These are phyloP conservation scores for Boletus subparvulus DNA, from an alignment of 768 basidiomycete genomes.

Conservation along the genomic window DNA sequence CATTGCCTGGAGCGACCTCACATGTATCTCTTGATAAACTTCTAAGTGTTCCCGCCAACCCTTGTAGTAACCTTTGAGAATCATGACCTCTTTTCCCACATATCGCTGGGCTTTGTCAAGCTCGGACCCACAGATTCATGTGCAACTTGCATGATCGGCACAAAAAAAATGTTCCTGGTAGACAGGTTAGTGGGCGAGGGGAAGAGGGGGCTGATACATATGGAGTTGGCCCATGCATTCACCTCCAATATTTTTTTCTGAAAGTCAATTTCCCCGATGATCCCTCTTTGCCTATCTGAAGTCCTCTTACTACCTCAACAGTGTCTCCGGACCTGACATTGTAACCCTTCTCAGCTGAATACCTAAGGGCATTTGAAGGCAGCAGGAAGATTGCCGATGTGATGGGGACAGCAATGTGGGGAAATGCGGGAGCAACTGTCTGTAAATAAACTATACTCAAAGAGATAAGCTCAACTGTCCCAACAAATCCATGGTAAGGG, in stretches of 20 bases:
- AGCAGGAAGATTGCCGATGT: neutral
- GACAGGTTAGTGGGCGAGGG: too few species aligned
- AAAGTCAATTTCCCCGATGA: neutral
- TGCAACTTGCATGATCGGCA: too few species aligned
- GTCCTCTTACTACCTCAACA: neutral
- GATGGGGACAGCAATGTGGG: neutral
- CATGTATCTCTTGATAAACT: too few species aligned
- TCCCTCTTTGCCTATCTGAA: neutral
- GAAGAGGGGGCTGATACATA: neutral
- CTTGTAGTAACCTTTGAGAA: too few species aligned
- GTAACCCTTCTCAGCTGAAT: neutral
- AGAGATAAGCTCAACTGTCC: neutral
- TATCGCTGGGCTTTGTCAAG: too few species aligned
- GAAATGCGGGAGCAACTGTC: neutral
- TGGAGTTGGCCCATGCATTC: neutral
- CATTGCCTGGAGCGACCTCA: too few species aligned
- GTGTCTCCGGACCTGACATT: neutral
- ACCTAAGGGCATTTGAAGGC: neutral
- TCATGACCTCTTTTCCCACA: too few species aligned
- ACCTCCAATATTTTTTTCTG: neutral
- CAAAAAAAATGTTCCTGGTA: too few species aligned
- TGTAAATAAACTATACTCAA: neutral
- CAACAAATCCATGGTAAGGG: neutral
- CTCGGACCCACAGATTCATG: too few species aligned
- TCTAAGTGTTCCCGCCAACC: too few species aligned